Base-by-base conservation (phyloP, 208 protist species). In the Trypanosoma rangeli region DNA sequence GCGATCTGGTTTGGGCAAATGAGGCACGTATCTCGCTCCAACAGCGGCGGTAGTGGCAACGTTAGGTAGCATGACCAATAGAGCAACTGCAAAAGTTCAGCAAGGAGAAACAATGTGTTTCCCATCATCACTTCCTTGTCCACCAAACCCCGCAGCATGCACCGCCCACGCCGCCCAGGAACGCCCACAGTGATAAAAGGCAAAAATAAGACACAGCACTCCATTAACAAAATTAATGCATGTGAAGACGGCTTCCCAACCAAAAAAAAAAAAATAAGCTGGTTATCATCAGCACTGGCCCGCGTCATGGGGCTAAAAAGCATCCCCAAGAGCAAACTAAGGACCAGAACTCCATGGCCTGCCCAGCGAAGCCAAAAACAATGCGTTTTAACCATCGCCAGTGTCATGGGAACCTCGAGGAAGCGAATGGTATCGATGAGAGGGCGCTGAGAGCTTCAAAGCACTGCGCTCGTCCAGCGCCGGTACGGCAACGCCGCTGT, bases 241-340 rank as follows among this genome's bases (percentile, higher is more conserved):
- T n/a, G 81, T 82, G 69, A 94, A 91, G 24, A 68, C 72, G 0
- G 83, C 58, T 74, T 91, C 88, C 29, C 85, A 83, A 13, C 69
- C 76, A 28, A 94, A 84, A 58, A 91, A 94, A 63, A 90, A 28
- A 94, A 84, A 58, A 91, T 91, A 63, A 90, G 65, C 46, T 70
- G 73, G 28, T 82, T 55, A 60, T 85, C 82, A 58, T 85, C 75
- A 18, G 13, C 39, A 3, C 59, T 49, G 7, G 72, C 78, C 20
- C 72, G 63, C 28, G 44, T 86, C 18, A 59, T 64, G 35, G 88
- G 85, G 49, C 81, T 87, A 42, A 94, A 84, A 50, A 86, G 58
- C 49, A 84, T 81, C 2, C 79, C 83, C 54, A 90, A 91, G 13
- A 84, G 64, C 7, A 94, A 54, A 57, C 79, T 85, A 8, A 70